A percentile compares a stretch with the other conserved stretches of the same genome.
Conservation (phyloP, 768 basidiomycete genomes). For the Kondoa subrosea region DNA sequence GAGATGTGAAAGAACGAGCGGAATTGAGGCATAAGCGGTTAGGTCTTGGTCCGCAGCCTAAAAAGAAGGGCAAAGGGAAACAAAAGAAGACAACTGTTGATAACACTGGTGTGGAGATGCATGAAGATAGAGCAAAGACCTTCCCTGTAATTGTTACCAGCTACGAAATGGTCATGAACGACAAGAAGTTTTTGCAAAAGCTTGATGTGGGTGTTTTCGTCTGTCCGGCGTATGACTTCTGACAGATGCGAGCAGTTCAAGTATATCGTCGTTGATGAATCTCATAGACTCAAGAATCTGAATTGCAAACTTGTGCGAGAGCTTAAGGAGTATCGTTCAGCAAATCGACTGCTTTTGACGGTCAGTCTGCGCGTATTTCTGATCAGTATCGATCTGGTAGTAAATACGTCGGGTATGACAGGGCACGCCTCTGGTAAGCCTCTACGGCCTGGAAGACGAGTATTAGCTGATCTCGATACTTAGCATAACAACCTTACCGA, state of each 20-base stretch:
- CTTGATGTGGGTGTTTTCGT: constrained; percentile 36
- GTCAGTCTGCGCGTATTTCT: constrained; percentile 49
- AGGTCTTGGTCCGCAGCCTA: constrained; percentile 9
- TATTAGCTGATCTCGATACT: too few relatives aligned
- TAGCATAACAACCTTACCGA: constrained; percentile 75
- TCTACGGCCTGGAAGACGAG: too few relatives aligned
- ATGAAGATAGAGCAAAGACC: constrained; percentile 11
- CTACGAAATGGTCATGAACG: constrained; percentile 82
- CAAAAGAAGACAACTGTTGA: background rate
- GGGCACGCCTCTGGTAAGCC: background rate
- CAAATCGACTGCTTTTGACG: constrained; percentile 79
- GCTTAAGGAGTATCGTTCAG: constrained; percentile 68
- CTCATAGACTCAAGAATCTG: constrained; percentile 83
- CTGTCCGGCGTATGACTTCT: background rate
- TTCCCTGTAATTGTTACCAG: constrained; percentile 48
- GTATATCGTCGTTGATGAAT: constrained; percentile 87
- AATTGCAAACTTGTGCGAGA: constrained; percentile 78
- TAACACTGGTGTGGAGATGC: background rate
- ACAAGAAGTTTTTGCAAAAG: constrained; percentile 46
- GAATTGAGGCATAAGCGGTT: constrained; percentile 41
- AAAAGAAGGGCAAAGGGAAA: constrained; percentile 15
- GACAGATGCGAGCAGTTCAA: constrained; percentile 39
- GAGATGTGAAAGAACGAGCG: constrained; percentile 60
- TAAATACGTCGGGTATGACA: too few relatives aligned
- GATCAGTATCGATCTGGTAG: constrained; percentile 48